phyloP scores from a whole-genome alignment of 2,329 filamentous ascomycete species.

The Stromatinia cepivora region DNA sequence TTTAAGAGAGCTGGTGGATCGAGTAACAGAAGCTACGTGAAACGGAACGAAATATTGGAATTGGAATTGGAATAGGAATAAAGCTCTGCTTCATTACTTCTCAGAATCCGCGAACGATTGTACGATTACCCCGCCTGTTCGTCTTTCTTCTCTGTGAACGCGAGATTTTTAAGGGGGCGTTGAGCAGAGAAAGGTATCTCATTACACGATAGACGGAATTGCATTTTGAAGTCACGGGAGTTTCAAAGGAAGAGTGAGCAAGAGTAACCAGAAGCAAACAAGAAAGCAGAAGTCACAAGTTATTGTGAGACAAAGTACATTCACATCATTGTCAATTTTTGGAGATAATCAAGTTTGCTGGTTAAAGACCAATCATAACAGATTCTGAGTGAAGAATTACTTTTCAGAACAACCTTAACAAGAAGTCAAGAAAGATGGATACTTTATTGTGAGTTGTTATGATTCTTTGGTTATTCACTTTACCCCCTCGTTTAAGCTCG shows the following conservation, averaged over 20 bases:
- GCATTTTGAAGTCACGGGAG: background rate
- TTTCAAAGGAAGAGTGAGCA: background rate
- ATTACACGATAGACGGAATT: background rate
- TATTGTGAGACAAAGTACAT: background rate
- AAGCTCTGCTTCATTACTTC: background rate
- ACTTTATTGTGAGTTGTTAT: constrained; percentile 22
- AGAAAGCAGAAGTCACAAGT: background rate
- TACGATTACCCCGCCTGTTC: background rate
- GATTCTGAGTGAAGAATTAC: background rate
- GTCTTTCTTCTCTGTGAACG: background rate
- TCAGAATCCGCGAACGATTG: background rate
- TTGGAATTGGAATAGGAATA: no score
- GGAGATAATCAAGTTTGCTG: background rate
- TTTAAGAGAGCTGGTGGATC: constrained; percentile 4
- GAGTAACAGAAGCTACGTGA: background rate
- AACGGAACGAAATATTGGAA: background rate
- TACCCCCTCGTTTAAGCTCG: constrained; percentile 1
- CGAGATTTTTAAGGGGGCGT: background rate
- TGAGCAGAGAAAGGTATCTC: background rate
- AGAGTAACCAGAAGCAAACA: background rate
- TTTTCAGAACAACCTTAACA: background rate
- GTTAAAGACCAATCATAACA: background rate
- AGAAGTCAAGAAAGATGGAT: constrained; percentile 14
- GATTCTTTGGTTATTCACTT: background rate
- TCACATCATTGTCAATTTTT: background rate